Evolutionary conservation across 2,329 filamentous ascomycete genomes (phyloP).

Genomic region (Penicillium sp.): DNA sequence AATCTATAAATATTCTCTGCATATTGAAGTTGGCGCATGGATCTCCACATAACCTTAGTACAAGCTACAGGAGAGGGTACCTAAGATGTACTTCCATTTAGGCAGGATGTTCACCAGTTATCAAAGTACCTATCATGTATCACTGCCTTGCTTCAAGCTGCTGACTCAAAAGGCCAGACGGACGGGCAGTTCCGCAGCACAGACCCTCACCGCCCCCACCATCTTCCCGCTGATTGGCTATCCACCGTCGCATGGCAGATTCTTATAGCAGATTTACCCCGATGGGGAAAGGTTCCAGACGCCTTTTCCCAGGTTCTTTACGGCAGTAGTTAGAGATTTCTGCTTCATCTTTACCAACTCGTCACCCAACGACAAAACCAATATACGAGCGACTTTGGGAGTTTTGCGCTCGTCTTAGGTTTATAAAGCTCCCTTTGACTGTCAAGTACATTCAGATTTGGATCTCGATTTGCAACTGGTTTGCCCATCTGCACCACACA

Average conservation of each 20-base stretch:
- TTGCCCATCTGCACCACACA: conserved; percentile 5
- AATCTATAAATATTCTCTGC: conserved; percentile 13
- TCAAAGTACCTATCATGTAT: neutral
- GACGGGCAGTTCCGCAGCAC: conserved; percentile 3
- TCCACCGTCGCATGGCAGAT: neutral
- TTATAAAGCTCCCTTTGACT: conserved; percentile 46
- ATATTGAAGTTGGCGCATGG: conserved; percentile 3
- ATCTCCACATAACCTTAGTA: conserved; percentile 7
- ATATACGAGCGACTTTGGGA: conserved; percentile 53
- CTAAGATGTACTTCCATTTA: neutral
- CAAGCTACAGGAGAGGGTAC: neutral
- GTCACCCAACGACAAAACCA: conserved; percentile 13
- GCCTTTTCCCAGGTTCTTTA: conserved; percentile 2
- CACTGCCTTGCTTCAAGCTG: neutral
- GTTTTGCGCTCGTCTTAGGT: conserved; percentile 53
- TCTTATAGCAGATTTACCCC: conserved; percentile 14
- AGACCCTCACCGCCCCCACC: conserved; percentile 13
- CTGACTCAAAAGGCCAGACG: conserved; percentile 3
- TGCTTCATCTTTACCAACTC: conserved; percentile 8
- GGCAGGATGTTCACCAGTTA: neutral
- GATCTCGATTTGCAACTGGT: conserved; percentile 7
- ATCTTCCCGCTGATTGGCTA: neutral
- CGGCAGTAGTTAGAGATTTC: no score
- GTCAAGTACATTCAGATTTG: neutral
- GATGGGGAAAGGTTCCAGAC: conserved; percentile 25